These are phyloP conservation scores for Kodamaea kaohsiungensis DNA, from an alignment of 805 yeast species.

Conservation along the genomic window DNA sequence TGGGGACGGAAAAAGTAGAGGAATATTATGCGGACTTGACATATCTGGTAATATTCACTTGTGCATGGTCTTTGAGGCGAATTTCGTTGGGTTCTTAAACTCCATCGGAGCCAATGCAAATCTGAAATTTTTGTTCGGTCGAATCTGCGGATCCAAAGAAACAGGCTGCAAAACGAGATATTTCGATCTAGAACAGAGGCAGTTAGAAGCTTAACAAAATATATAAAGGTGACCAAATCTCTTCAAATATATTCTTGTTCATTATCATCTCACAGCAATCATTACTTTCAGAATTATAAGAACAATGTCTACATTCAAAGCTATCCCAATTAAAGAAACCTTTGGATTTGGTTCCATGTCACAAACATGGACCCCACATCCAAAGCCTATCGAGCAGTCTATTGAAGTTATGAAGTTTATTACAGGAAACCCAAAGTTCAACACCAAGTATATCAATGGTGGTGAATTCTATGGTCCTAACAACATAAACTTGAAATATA, in stretches of 20 bases:
- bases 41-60: no score
- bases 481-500: conserved; percentile 52
- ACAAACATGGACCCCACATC: conserved; percentile 66
- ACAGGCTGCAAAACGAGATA: no score
- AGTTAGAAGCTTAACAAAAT: no score
- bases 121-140: no score
- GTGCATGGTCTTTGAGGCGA: no score
- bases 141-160: no score
- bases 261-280: background rate
- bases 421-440: conserved; percentile 45
- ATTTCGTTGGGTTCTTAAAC: no score
- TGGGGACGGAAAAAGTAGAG: no score
- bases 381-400: conserved; percentile 54
- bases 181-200: no score
- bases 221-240: no score
- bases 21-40: no score
- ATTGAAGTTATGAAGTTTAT: conserved; percentile 49
- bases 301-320: background rate
- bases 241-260: background rate
- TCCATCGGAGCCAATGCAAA: no score
- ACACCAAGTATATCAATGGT: conserved; percentile 60
- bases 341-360: conserved; percentile 83
- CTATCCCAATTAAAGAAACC: conserved; percentile 1
- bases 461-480: conserved; percentile 77
- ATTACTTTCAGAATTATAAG: background rate